Evolutionary conservation across 2,329 filamentous ascomycete species (phyloP).

Genomic region (Dryadomyces quercus-mongolicae): DNA sequence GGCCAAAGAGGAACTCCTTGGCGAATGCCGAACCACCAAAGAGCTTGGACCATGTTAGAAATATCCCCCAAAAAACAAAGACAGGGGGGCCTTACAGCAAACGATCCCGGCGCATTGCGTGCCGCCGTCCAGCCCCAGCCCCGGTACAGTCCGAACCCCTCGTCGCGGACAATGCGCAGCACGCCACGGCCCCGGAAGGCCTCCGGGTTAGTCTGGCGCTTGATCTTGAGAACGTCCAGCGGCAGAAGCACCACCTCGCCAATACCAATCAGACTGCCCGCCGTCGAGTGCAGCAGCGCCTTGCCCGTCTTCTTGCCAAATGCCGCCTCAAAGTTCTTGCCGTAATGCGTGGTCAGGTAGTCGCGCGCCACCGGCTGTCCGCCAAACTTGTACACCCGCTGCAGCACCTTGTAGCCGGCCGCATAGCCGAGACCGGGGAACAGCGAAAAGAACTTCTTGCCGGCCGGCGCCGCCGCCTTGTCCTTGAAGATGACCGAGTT

Average conservation of each 20-base stretch:
- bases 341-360: slow-evolving; percentile 70
- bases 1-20: slow-evolving; percentile 87
- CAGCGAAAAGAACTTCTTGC: slow-evolving; percentile 80
- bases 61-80: too few species aligned
- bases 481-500: slow-evolving; percentile 93
- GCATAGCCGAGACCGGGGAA: slow-evolving; percentile 97
- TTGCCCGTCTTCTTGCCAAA: slow-evolving; percentile 98
- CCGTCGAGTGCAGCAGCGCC: slow-evolving; percentile 94
- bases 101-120: slow-evolving; percentile 91
- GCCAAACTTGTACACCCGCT: slow-evolving; percentile 97
- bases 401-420: slow-evolving; percentile 93
- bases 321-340: slow-evolving; percentile 69
- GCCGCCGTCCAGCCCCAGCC: slow-evolving; percentile 97
- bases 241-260: slow-evolving; percentile 93
- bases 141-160: slow-evolving; percentile 90
- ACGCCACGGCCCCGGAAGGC: slow-evolving; percentile 91
- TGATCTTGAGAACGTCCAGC: slow-evolving; percentile 97
- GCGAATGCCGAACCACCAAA: slow-evolving; percentile 96
- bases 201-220: slow-evolving; percentile 97
- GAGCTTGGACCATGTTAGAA: slow-evolving; percentile 44
- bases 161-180: slow-evolving; percentile 78
- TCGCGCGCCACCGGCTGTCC: slow-evolving; percentile 93
- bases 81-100: slow-evolving; percentile 63
- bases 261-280: slow-evolving; percentile 90
- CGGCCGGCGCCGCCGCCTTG: slow-evolving; percentile 57